phyloP scores from a whole-genome alignment of 352 stramenopile species.

The Phytopythium sindhum region DNA sequence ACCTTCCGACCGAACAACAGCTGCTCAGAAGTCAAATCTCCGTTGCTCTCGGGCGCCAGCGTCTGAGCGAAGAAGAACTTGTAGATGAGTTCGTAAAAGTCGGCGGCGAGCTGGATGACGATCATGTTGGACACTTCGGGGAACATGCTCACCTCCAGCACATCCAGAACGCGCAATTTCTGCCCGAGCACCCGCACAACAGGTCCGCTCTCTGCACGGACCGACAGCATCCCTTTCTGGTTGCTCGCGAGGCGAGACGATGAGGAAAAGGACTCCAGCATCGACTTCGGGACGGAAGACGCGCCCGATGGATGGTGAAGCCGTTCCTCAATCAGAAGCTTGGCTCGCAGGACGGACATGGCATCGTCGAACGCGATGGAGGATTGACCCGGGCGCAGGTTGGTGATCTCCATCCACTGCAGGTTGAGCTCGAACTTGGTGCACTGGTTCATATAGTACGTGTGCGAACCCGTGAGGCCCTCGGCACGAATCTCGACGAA shows the following conservation, averaged over 20 bases:
- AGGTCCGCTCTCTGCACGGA: constrained; percentile 72
- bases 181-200: constrained; percentile 60
- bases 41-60: constrained; percentile 13
- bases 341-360: constrained; percentile 67
- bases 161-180: constrained; percentile 68
- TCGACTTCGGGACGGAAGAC: not conserved
- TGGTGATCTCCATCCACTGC: constrained; percentile 83
- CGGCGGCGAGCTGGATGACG: constrained; percentile 72
- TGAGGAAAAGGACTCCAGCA: constrained; percentile 1
- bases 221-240: constrained; percentile 70
- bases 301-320: not conserved
- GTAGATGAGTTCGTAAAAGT: constrained; percentile 83
- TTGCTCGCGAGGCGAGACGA: constrained; percentile 15
- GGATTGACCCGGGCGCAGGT: constrained; percentile 64
- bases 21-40: constrained; percentile 42
- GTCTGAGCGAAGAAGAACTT: constrained; percentile 84
- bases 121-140: constrained; percentile 82
- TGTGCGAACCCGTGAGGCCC: constrained; percentile 58
- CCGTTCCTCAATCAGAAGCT: constrained; percentile 60
- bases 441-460: constrained; percentile 64
- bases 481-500: constrained; percentile 73
- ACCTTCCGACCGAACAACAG: constrained; percentile 58
- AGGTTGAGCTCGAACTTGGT: constrained; percentile 76
- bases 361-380: constrained; percentile 76
- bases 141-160: constrained; percentile 82